phyloP scores from a whole-genome alignment of 129 eudicot species.

The sunflower (Helianthus annuus) region DNA sequence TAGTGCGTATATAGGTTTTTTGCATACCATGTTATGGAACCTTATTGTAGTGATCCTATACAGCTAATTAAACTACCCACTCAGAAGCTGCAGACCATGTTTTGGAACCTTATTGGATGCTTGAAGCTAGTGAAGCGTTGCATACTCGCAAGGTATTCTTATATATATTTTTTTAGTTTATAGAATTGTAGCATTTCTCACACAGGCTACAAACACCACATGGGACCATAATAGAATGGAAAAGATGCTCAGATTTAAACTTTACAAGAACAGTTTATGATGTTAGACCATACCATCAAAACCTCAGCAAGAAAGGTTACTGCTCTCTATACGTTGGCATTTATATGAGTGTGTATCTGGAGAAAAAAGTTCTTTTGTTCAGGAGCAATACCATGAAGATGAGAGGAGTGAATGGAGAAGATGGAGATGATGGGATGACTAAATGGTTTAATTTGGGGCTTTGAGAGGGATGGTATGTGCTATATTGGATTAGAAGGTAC shows the following conservation, averaged over 20 bases:
- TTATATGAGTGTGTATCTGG: too few relatives aligned
- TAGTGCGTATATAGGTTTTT: constrained; percentile 43
- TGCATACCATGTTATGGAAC: constrained; percentile 26
- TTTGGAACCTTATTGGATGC: constrained; percentile 29
- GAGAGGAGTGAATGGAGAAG: too few relatives aligned
- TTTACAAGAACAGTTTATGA: constrained; percentile 11
- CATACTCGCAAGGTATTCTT: constrained; percentile 46
- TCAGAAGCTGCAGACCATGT: not conserved
- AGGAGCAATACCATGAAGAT: too few relatives aligned
- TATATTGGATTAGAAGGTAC: too few relatives aligned
- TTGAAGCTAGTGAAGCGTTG: constrained; percentile 44
- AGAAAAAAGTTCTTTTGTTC: too few relatives aligned
- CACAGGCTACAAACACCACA: constrained; percentile 1
- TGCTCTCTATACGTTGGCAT: constrained; percentile 27
- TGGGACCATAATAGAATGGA: constrained; percentile 43
- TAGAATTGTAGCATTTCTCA: not conserved
- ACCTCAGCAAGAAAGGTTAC: too few relatives aligned
- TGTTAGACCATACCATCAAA: constrained; percentile 38
- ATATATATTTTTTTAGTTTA: not conserved
- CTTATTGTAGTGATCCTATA: constrained; percentile 20
- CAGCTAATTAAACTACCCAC: constrained; percentile 4
- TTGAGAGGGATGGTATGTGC: too few relatives aligned
- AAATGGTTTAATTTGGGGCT: too few relatives aligned
- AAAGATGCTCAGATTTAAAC: constrained; percentile 36
- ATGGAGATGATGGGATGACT: too few relatives aligned